Conservation (phyloP, 805 yeast genomes). For the Schwanniomyces sp. region DNA sequence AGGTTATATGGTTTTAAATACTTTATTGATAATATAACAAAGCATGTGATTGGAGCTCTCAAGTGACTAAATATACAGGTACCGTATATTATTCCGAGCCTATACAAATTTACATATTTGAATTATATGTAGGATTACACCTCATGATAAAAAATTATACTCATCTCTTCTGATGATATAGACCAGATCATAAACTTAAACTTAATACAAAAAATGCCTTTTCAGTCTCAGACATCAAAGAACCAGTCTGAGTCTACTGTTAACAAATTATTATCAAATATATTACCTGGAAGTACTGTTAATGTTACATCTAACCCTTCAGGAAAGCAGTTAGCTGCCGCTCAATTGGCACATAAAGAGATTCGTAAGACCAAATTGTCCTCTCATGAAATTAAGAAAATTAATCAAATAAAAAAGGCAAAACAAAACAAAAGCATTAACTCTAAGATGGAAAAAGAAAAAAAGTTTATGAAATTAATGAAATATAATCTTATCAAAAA, state of each 20-base stretch:
- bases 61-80: no score
- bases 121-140: background rate
- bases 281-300: slow-evolving; percentile 9
- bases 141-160: background rate
- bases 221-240: slow-evolving; percentile 27
- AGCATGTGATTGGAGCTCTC: no score
- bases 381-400: slow-evolving; percentile 16
- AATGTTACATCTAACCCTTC: background rate
- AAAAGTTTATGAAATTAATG: slow-evolving; percentile 33
- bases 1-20: no score
- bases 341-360: slow-evolving; percentile 19
- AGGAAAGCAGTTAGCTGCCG: slow-evolving; percentile 9
- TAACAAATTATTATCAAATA: slow-evolving; percentile 28
- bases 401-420: slow-evolving; percentile 17
- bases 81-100: no score
- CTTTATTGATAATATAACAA: no score
- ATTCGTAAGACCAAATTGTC: slow-evolving; percentile 10
- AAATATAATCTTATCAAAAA: slow-evolving; percentile 40
- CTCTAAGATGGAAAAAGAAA: slow-evolving; percentile 26
- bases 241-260: slow-evolving; percentile 40
- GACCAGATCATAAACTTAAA: background rate
- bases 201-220: slow-evolving; percentile 13
- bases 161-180: background rate
- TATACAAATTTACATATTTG: background rate
- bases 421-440: slow-evolving; percentile 25